Evolutionary conservation across 2,329 filamentous ascomycete species (phyloP).

Genomic region (Phaeoacremonium minimum): DNA sequence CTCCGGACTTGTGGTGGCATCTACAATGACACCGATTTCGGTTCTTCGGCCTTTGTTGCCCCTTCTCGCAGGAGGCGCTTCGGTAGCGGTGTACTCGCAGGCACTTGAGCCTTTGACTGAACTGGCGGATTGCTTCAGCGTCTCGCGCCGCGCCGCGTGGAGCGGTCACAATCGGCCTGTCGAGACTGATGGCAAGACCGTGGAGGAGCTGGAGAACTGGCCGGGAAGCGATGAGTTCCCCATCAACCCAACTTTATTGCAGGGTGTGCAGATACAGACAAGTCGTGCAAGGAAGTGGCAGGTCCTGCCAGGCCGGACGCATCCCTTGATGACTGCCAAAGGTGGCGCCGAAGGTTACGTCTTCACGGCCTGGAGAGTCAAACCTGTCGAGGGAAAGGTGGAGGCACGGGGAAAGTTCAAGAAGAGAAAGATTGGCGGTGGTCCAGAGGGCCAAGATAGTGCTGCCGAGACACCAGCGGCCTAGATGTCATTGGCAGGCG

Average conservation of each 20-base stretch:
- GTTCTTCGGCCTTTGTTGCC: conserved; percentile 74
- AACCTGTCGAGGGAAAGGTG: conserved; percentile 75
- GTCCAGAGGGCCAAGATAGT: too few species aligned
- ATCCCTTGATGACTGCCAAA: conserved; percentile 85
- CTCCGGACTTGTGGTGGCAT: conserved; percentile 78
- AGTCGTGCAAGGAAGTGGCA: conserved; percentile 80
- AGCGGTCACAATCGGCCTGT: conserved; percentile 43
- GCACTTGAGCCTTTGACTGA: conserved; percentile 73
- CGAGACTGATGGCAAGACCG: conserved; percentile 36
- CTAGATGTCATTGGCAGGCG: too few species aligned
- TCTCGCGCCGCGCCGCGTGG: conserved; percentile 74
- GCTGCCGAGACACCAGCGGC: too few species aligned
- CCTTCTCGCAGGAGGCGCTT: conserved; percentile 75
- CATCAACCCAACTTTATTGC: conserved; percentile 77
- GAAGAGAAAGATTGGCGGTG: conserved; percentile 59
- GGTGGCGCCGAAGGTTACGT: conserved; percentile 90
- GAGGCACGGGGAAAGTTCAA: conserved; percentile 79
- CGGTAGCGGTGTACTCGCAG: conserved; percentile 80
- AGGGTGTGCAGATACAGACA: conserved; percentile 77
- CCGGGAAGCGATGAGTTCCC: conserved; percentile 71
- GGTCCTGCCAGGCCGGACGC: conserved; percentile 84
- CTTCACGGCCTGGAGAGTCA: conserved; percentile 76
- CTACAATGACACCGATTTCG: conserved; percentile 73
- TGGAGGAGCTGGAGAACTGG: conserved; percentile 51
- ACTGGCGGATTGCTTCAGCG: conserved; percentile 80